Evolutionary conservation across 2,329 filamentous ascomycete species (phyloP).

Genomic region (Verticillium isaacii): DNA sequence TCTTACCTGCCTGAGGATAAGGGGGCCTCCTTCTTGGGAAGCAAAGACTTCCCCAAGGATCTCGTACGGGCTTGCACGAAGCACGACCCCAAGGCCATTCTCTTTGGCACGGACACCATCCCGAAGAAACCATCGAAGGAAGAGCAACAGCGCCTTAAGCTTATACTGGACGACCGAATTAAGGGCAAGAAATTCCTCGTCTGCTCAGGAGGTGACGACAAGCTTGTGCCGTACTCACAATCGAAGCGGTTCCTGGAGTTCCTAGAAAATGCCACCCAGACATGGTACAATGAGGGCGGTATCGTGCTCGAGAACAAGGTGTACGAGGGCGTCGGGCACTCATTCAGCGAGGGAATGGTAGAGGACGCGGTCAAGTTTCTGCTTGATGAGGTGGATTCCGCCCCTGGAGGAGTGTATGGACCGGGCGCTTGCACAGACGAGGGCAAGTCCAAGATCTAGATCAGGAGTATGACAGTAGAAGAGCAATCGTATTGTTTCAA

Average conservation of each 20-base stretch:
- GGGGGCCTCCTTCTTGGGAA: slow-evolving; percentile 67
- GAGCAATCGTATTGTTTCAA: neutral
- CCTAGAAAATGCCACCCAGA: slow-evolving; percentile 48
- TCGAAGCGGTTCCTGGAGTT: slow-evolving; percentile 57
- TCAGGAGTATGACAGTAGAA: neutral
- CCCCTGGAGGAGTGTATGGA: slow-evolving; percentile 12
- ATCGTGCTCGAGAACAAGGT: slow-evolving; percentile 60
- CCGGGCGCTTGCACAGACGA: slow-evolving; percentile 5
- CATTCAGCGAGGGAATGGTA: slow-evolving; percentile 65
- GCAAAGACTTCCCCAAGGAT: slow-evolving; percentile 67
- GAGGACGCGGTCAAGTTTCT: slow-evolving; percentile 62
- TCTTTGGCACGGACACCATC: slow-evolving; percentile 52
- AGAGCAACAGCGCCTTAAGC: slow-evolving; percentile 38
- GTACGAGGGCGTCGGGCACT: slow-evolving; percentile 65
- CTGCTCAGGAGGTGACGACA: slow-evolving; percentile 63
- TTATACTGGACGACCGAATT: slow-evolving; percentile 43
- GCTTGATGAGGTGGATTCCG: slow-evolving; percentile 35
- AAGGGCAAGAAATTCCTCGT: slow-evolving; percentile 60
- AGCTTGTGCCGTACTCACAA: slow-evolving; percentile 64
- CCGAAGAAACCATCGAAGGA: slow-evolving; percentile 22
- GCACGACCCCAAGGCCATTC: slow-evolving; percentile 70
- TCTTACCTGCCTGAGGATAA: slow-evolving; percentile 53
- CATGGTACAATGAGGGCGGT: slow-evolving; percentile 50
- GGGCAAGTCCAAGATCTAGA: slow-evolving; percentile 23
- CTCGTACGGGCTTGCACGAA: slow-evolving; percentile 59